Base-by-base conservation (phyloP, 1,139 yeast genomes). In the Hansenula anomala region DNA sequence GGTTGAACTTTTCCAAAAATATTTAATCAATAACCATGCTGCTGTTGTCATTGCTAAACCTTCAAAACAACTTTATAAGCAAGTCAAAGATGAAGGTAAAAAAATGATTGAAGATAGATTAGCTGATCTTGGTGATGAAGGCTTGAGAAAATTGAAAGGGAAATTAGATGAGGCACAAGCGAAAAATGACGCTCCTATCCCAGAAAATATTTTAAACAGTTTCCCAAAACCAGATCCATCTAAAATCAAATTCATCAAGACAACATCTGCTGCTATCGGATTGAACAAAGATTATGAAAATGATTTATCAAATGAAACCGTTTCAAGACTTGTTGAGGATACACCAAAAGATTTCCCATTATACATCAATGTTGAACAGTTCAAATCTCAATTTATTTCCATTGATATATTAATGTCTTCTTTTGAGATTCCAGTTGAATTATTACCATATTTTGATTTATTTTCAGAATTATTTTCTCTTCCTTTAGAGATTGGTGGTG, bases 301-400 rank as follows among this genome's bases (percentile, higher is more conserved):
- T 33, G 54, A 61, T 34, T 19, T 49, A 36, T 19, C 44, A 9
- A 51, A 57, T 30, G 49, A 47, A 2, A 39, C 63, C 14, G 55
- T 60, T 37, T 25, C 67, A 57, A 62, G 44, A 37, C 36, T 51
- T 47, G 28, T 60, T 4, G 48, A 60, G 2, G 56, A 60, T 23
- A 51, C 70, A 1, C 80, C 82, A 9, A 47, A 51, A 1, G 64
- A 71, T 28, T 73, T 82, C 48, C 90, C 95, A 8, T 60, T 89
- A 30, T 81, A 78, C 47, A 60, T 89, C 39, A 95, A 89, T 55
- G 74, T 85, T 51, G 97, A 92, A 60, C 77, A 82, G 46, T 84
- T 77, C 57, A 74, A 79, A 40, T 86, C 97, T 2, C 80, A 85
- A 54, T 92, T 92, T 58, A 77, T 87, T 19, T 78, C 85, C n/a